A percentile compares a stretch with the other conserved stretches of the same genome.
phyloP scores from a whole-genome alignment of 495 filamentous ascomycete genomes.

The Choiromyces venosus region DNA sequence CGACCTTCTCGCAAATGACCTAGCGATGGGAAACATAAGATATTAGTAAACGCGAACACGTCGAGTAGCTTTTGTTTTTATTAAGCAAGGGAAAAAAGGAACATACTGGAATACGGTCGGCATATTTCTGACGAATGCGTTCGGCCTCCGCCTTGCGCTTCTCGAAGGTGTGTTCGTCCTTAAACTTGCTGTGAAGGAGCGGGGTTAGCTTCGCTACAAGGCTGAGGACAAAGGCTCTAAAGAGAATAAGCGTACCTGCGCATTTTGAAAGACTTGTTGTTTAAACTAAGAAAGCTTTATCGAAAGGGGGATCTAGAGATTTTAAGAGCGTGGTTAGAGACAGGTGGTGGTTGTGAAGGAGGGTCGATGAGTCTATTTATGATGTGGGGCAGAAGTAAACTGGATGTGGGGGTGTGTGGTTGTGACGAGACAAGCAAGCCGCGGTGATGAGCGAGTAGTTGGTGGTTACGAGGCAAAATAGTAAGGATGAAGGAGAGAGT shows the following conservation, averaged over 20 bases:
- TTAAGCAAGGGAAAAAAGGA: not conserved
- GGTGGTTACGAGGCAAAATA: constrained; percentile 22
- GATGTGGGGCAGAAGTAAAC: not conserved
- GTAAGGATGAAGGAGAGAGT: constrained; percentile 4
- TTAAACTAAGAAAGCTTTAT: constrained; percentile 3
- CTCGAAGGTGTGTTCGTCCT: constrained; percentile 99
- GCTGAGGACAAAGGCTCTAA: constrained; percentile 1
- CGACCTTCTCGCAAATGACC: constrained; percentile 99
- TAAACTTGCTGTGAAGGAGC: constrained; percentile 71
- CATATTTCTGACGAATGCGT: constrained; percentile 97
- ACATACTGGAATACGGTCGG: constrained; percentile 96
- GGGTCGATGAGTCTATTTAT: constrained; percentile 7
- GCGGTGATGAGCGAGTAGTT: constrained; percentile 18
- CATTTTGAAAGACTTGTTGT: constrained; percentile 24
- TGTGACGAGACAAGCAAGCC: constrained; percentile 11
- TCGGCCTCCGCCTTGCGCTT: constrained; percentile 99
- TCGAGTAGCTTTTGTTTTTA: constrained; percentile 8
- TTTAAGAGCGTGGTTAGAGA: not conserved
- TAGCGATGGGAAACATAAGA: constrained; percentile 42
- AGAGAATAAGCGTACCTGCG: constrained; percentile 30
- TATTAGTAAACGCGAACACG: not conserved
- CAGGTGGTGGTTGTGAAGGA: constrained; percentile 2
- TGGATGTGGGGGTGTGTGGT: not conserved
- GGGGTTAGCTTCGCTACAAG: constrained; percentile 32
- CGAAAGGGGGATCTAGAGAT: not conserved